A percentile compares a stretch with the other conserved stretches of the same genome.
Evolutionary conservation across 2,329 filamentous ascomycete species (phyloP).

Genomic region (Lizonia empirigonia): DNA sequence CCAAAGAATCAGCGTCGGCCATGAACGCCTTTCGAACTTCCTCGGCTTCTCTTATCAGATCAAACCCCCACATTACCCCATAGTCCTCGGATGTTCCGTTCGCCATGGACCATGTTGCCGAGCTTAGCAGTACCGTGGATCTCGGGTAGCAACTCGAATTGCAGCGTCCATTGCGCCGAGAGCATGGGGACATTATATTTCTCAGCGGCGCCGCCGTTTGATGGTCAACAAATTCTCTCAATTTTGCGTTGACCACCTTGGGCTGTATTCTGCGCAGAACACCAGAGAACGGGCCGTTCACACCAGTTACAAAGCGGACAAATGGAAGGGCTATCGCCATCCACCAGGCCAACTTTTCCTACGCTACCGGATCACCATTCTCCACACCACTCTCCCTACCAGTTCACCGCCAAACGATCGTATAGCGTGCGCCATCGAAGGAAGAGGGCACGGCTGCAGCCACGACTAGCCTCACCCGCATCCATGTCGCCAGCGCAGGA

Average conservation of each 20-base stretch:
- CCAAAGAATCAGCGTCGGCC: no score
- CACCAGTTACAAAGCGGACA: conserved; percentile 44
- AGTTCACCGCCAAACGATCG: conserved; percentile 23
- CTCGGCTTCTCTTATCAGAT: conserved; percentile 15
- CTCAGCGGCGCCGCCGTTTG: conserved; percentile 3
- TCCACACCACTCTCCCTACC: conserved; percentile 27
- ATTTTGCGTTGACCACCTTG: conserved; percentile 30
- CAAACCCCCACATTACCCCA: conserved; percentile 15
- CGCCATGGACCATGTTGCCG: conserved; percentile 30
- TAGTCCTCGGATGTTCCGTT: conserved; percentile 33
- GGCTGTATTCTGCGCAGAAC: conserved; percentile 48
- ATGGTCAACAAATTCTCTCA: conserved; percentile 13
- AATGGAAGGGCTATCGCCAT: conserved; percentile 42
- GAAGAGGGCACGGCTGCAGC: conserved; percentile 46
- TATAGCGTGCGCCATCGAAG: conserved; percentile 37
- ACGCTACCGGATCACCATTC: conserved; percentile 27
- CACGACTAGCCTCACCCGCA: conserved; percentile 38
- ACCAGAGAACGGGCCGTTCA: conserved; percentile 37
- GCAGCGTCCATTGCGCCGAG: conserved; percentile 27
- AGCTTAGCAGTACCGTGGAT: conserved; percentile 33
- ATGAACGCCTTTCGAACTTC: no score
- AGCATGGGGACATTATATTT: conserved; percentile 26
- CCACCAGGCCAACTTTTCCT: conserved; percentile 28
- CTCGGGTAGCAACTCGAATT: conserved; percentile 12
- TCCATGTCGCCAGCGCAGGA: conserved; percentile 41